These are phyloP conservation scores for Tricholoma sp. DNA, from an alignment of 768 basidiomycete genomes.

Conservation along the genomic window DNA sequence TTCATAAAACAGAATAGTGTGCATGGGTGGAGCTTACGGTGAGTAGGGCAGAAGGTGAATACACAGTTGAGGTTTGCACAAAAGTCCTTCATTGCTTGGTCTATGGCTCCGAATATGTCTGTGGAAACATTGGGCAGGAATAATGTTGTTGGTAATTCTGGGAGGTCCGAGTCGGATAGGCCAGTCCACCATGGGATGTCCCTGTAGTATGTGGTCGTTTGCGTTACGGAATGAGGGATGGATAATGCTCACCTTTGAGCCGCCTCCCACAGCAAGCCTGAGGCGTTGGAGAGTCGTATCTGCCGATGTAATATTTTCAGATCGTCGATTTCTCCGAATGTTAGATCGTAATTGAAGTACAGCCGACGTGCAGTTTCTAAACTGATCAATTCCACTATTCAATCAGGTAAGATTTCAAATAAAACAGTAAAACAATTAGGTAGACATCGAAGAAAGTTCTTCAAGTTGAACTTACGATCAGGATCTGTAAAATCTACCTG, in stretches of 20 bases:
- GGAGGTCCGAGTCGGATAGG: slow-evolving; percentile 8
- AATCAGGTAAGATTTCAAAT: not conserved
- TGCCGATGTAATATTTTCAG: slow-evolving; percentile 20
- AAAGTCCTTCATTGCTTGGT: slow-evolving; percentile 29
- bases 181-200: slow-evolving; percentile 37
- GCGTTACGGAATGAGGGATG: not conserved
- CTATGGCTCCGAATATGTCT: slow-evolving; percentile 28
- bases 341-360: slow-evolving; percentile 21
- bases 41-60: slow-evolving; percentile 32
- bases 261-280: slow-evolving; percentile 39
- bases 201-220: slow-evolving; percentile 16
- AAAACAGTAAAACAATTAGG: not conserved
- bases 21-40: slow-evolving; percentile 17
- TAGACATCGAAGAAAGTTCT: not conserved
- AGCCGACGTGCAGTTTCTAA: slow-evolving; percentile 41
- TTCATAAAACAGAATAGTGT: not conserved
- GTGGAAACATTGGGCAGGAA: slow-evolving; percentile 12
- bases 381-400: slow-evolving; percentile 43
- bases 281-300: slow-evolving; percentile 17
- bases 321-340: slow-evolving; percentile 31
- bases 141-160: slow-evolving; percentile 6
- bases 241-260: slow-evolving; percentile 34
- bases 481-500: slow-evolving; percentile 39
- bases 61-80: slow-evolving; percentile 46
- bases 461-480: slow-evolving; percentile 40